Base-by-base conservation (phyloP, 2,329 filamentous ascomycete species). In the Penicillium fuscoglaucum region DNA sequence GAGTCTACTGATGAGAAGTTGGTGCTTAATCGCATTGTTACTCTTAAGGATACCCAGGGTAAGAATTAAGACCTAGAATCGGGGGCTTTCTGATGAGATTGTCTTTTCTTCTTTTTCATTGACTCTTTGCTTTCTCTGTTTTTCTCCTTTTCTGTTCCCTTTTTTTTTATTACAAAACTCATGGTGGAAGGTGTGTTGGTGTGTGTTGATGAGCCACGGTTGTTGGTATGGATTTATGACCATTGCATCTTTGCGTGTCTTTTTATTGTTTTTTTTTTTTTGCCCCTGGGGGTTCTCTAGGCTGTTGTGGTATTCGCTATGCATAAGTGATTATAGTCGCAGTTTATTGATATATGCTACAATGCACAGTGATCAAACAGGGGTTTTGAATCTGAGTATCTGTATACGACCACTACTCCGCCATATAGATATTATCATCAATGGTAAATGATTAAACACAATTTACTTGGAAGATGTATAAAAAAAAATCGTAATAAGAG, bases 21-120 rank as follows among this genome's bases (percentile, higher is more conserved):
- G 64, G 85, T 98, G 48, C 78, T 98, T 31, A 98, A 98, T 78
- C 84, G 91, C 52, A 97, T 98, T 69, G 93, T 98, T 24, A 90
- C 89, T 48, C 76, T 97, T 70, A 96, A 96, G 80, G 93, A 96
- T 60, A 58, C 60, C n/a, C 62, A 67, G 62, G 66, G 65, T 48
- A 68, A 68, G 76, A 68, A 61, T 53, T 68, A 58, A 57, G 39
- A 3, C n/a, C 10, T 44, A 5, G 49, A 10, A 28, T 6, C 44
- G 19, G 15, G 10, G 7, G 21, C 2, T 45, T 31, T 29, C 17
- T 19, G 33, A 46, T n/a, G 2, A 9, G 35, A 41, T 4, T 19
- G 21, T 24, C 40, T 52, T 52, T 31, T 24, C 12, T 39, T 28
- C 26, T 40, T 13, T n/a, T n/a, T 39, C 6, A 19, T 37, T 26